Conservation (phyloP, 2,329 filamentous ascomycete genomes). For the Neonectria faginata region DNA sequence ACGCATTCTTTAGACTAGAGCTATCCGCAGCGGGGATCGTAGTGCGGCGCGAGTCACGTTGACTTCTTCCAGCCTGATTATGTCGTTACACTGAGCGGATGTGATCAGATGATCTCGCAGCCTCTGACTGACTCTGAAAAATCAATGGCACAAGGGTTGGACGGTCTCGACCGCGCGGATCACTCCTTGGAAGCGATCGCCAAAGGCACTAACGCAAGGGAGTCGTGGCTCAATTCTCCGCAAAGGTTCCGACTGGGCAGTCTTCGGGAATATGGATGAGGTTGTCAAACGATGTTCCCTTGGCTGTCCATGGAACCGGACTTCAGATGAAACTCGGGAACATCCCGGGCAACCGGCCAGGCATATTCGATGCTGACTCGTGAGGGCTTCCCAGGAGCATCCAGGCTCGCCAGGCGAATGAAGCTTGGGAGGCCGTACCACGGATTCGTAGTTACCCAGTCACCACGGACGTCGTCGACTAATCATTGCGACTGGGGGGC, state of each 20-base stretch:
- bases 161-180: slow-evolving; percentile 14
- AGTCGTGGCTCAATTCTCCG: slow-evolving; percentile 11
- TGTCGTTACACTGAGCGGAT: not conserved
- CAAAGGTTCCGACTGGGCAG: slow-evolving; percentile 20
- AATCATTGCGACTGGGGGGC: slow-evolving; percentile 12
- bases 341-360: not conserved
- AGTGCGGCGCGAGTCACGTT: slow-evolving; percentile 1
- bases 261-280: slow-evolving; percentile 23
- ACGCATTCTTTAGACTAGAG: not conserved
- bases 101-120: slow-evolving; percentile 9
- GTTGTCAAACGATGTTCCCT: not conserved
- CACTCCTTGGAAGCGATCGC: not conserved
- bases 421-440: not conserved
- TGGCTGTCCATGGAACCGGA: not conserved
- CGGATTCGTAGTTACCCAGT: not conserved
- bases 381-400: not conserved
- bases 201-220: slow-evolving; percentile 14
- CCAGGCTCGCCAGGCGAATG: not conserved
- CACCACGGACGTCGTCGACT: not conserved
- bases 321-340: not conserved
- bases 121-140: not conserved
- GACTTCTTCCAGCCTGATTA: not conserved
- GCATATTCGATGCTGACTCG: not conserved
- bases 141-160: slow-evolving; percentile 6
- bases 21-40: not conserved